These are phyloP conservation scores for Tricholoma terreum DNA, from an alignment of 768 basidiomycete genomes.

Conservation along the genomic window DNA sequence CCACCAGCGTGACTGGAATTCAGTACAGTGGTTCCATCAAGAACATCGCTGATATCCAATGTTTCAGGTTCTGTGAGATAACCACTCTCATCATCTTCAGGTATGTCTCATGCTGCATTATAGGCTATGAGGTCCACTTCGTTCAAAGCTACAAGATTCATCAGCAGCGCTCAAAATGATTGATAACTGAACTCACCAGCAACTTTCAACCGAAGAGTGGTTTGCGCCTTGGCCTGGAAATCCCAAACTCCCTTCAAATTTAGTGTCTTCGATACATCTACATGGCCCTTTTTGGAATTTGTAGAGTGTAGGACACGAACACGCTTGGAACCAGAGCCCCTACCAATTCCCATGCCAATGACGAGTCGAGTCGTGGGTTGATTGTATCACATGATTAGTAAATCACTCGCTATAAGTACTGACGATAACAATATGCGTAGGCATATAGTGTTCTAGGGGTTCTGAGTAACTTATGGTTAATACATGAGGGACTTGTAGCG, in stretches of 20 bases:
- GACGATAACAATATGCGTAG: too few species aligned
- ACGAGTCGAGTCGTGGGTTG: too few species aligned
- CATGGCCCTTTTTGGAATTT: not conserved
- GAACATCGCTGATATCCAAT: not conserved
- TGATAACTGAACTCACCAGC: not conserved
- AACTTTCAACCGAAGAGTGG: not conserved
- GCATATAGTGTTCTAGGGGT: too few species aligned
- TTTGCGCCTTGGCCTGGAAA: not conserved
- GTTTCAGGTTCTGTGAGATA: not conserved
- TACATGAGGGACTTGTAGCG: too few species aligned
- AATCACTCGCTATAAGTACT: too few species aligned
- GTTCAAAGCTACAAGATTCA: not conserved
- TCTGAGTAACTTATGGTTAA: too few species aligned
- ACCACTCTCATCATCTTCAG: not conserved
- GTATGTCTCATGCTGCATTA: not conserved
- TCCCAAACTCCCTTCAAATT: not conserved
- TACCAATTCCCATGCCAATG: not conserved
- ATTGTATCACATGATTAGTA: too few species aligned
- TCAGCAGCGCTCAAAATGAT: not conserved
- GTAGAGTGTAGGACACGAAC: not conserved
- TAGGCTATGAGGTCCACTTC: not conserved
- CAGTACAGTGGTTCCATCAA: not conserved
- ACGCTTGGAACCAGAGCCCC: not conserved
- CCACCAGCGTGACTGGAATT: conserved; percentile 7
- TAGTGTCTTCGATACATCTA: not conserved